Conservation (phyloP, 2,329 filamentous ascomycete genomes). For the Xylariaceae sp. region DNA sequence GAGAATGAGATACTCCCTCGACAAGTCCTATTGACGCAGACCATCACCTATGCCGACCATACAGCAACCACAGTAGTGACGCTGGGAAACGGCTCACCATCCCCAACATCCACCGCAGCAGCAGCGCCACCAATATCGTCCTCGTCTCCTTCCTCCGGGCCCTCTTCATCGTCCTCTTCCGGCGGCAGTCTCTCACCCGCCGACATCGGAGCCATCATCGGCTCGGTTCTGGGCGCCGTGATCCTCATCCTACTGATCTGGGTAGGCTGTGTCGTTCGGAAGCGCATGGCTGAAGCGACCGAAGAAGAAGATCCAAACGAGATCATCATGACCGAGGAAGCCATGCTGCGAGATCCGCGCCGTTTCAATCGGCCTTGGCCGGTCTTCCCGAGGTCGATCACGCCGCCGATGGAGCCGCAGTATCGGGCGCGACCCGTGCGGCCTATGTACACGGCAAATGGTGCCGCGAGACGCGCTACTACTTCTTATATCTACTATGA, state of each 20-base stretch:
- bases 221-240: slow-evolving; percentile 22
- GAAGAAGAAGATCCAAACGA: background rate
- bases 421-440: slow-evolving; percentile 13
- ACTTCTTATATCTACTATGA: slow-evolving; percentile 5
- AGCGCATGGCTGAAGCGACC: slow-evolving; percentile 15
- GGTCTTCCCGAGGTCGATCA: slow-evolving; percentile 25
- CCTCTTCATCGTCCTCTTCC: slow-evolving; percentile 14
- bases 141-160: slow-evolving; percentile 2
- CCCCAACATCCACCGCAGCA: slow-evolving; percentile 6
- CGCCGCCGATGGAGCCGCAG: slow-evolving; percentile 20
- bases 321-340: background rate
- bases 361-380: slow-evolving; percentile 14
- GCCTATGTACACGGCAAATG: slow-evolving; percentile 11
- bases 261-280: slow-evolving; percentile 18
- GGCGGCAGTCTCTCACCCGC: slow-evolving; percentile 15
- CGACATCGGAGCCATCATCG: slow-evolving; percentile 28
- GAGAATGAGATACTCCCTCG: slow-evolving; percentile 14
- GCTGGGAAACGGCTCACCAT: slow-evolving; percentile 22
- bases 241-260: slow-evolving; percentile 23
- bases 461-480: slow-evolving; percentile 1
- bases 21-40: slow-evolving; percentile 29
- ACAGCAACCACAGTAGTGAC: slow-evolving; percentile 28
- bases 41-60: slow-evolving; percentile 25
- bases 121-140: no score
- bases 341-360: slow-evolving; percentile 10